Base-by-base conservation (phyloP, 1,284 basidiomycete genomes). In the Serendipita sp. region DNA sequence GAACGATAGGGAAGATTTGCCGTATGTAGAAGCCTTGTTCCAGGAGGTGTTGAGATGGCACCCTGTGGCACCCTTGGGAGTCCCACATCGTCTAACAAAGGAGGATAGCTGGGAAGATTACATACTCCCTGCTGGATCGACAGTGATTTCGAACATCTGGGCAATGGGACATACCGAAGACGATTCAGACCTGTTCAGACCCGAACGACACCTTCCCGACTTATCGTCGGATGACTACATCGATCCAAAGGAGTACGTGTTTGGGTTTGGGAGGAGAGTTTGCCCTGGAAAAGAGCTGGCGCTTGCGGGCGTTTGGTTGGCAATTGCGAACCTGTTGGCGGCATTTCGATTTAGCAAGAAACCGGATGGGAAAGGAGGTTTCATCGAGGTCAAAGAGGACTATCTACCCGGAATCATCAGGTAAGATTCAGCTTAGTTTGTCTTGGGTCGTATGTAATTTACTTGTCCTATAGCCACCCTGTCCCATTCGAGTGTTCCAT, bases 201-300 rank as follows among this genome's bases (percentile, higher is more conserved):
- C 71, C n/a, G 70, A 72, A 61, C 65, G 71, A 2, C 71, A 69
- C 64, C 67, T 71, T 34, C 60, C 35, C 8, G 58, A 65, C 34
- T 22, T 22, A 22, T 22, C 22, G 22, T 22, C 22, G 22, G 22
- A 22, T 22, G 22, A 22, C 22, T 22, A 22, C 8, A 49, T 32
- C 30, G 61, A 79, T 65, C 76, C 76, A 2, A 70, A 73, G 1
- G 74, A 74, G 0, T 68, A 71, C n/a, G 73, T 76, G 8, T 80
- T 81, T 64, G 79, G 79, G 1, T 80, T 79, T 61, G 77, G 79
- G 34, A 74, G 78, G 32, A 79, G 76, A 35, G 73, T 75, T 58
- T 81, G 80, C 66, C 78, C 79, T 1, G 80, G 79, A 3, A 69
- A 73, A 60, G 74, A 74, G 70, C 71, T 80, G 17, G 77, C 78